Percentiles rank a stretch among this genome's conserved stretches.
Conservation (phyloP, 352 stramenopile genomes). For the Globisporangium splendens region DNA sequence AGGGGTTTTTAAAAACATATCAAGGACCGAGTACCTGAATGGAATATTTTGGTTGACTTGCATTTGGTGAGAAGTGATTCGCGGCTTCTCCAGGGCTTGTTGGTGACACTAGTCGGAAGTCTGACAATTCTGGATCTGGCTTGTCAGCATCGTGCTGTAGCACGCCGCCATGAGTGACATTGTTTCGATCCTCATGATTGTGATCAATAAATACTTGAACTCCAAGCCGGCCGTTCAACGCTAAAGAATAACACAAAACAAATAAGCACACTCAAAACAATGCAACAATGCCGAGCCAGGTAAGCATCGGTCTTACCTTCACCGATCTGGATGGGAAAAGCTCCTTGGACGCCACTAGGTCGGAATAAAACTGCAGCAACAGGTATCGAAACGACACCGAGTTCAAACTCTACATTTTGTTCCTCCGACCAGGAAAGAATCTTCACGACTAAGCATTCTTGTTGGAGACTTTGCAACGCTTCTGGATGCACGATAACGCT, state of each 20-base stretch:
- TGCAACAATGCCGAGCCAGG: no score
- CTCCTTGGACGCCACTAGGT: conserved; percentile 33
- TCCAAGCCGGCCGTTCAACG: conserved; percentile 7
- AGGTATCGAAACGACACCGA: conserved; percentile 26
- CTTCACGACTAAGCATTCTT: conserved; percentile 12
- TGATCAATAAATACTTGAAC: conserved; percentile 8
- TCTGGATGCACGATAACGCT: conserved; percentile 17
- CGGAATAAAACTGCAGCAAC: conserved; percentile 36
- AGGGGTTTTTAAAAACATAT: no score
- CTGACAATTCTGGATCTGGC: not conserved
- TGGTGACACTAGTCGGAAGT: conserved; percentile 4
- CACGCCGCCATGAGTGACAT: not conserved
- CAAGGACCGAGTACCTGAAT: conserved; percentile 13
- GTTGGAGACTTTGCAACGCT: conserved; percentile 13
- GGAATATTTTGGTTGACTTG: not conserved
- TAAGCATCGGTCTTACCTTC: conserved; percentile 19
- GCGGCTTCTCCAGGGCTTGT: conserved; percentile 16
- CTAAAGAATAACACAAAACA: not conserved
- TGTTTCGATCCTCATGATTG: not conserved
- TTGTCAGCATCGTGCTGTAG: not conserved
- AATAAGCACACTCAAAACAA: not conserved
- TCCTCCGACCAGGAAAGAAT: conserved; percentile 11
- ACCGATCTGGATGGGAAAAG: conserved; percentile 29
- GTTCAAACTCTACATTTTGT: conserved; percentile 10
- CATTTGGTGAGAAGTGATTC: not conserved